Base-by-base conservation (phyloP, 1,139 yeast species). In the Suhomyces ambrosiae region DNA sequence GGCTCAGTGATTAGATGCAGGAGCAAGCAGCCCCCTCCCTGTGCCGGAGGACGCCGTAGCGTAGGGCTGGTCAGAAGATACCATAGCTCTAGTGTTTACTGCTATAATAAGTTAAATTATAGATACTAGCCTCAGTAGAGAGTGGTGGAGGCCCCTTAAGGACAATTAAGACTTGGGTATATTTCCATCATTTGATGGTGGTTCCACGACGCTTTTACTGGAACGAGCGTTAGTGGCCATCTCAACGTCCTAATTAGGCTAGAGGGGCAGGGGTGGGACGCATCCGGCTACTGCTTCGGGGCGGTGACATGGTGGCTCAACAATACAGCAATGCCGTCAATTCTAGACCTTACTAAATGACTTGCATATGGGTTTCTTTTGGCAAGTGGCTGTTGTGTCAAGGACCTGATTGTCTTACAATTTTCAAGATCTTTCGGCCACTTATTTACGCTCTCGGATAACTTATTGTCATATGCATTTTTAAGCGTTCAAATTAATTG, bases 221-320 rank as follows among this genome's bases (percentile, higher is more conserved):
- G n/a, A n/a, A n/a, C n/a, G n/a, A n/a, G n/a, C n/a, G 12, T 12
- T 24, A 14, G 15, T n/a, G 4, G 5, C 15, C 8, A 9, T 3
- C 30, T 22, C 19, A 5, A 19, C 14, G 26, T 21, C 30, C 21
- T 7, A 15, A 22, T 32, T 32, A 27, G 35, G 23, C 15, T 10
- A n/a, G 37, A 28, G 37, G 37, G 37, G 37, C 37, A 33, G 21
- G 16, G 23, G 37, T 18, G 37, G 37, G 32, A 14, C 37, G 9
- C n/a, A 3, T 26, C 7, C 15, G n/a, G 19, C 24, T 6, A 18
- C 16, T 16, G 12, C 5, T 21, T 29, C 21, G 17, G 15, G 24
- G 14, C 7, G 7, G 13, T 29, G 25, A 21, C 32, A 11, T 26
- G 25, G 25, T 6, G 18, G 25, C 14, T 13, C 24, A 21, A 8